Base-by-base conservation (phyloP, 805 yeast genomes). In the Scheffersomyces spartinae region DNA sequence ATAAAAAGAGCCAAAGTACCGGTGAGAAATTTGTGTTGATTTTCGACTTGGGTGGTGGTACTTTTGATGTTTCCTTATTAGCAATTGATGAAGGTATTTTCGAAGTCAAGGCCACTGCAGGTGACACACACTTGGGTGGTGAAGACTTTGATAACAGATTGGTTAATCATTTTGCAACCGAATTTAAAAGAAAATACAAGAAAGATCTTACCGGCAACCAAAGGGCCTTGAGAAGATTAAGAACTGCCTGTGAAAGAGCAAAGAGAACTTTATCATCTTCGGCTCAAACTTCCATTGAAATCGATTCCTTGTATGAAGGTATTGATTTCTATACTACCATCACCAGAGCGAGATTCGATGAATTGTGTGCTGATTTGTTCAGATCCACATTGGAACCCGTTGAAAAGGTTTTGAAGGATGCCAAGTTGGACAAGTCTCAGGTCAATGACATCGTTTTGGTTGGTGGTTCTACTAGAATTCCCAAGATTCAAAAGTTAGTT, bases 1-100 rank as follows among this genome's bases (percentile, higher is more conserved):
- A 80, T 42, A 73, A 75, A 67, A 65, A 66, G 39, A 69, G 74
- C 52, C 71, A 71, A 55, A 74, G 73, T 48, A 64, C 54, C 38
- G 35, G 45, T 26, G 94, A 81, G 67, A 79, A 78, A 70, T 57
- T 59, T 39, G 65, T 60, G 24, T 50, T 60, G 41, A 60, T 60
- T 40, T 59, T 60, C 52, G 65, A 60, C 49, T 55, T 59, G 34
- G 55, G 55, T 47, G 55, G 60, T 34, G 61, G 61, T 53, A 54
- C 53, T 42, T 54, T 60, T 28, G 67, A 60, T 57, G 66, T 60
- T 27, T 60, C 67, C 27, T 47, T 60, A 32, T 55, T 60, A 43
- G 54, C 65, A 31, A 60, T 60, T 34, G 65, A 60, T 45, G 65
- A 57, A 36, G 65, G 67, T 55, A 57, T 60, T 39, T 60, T 60